Conservation (phyloP, 148 eudicot genomes). For the Rhododendron ferrugineum region DNA sequence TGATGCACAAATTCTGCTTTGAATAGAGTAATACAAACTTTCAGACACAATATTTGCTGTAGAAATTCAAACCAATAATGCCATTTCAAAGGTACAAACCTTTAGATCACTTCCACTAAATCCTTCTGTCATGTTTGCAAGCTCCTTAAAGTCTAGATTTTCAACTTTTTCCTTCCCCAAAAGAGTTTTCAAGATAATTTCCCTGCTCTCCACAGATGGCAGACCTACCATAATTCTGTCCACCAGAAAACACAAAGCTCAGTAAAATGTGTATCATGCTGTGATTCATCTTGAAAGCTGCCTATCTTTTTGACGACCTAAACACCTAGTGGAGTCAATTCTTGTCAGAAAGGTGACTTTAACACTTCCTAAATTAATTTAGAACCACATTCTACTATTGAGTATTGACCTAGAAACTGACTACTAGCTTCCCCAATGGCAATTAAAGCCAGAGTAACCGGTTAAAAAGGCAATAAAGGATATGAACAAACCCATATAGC, state of each 20-base stretch:
- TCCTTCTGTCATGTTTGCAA: slow-evolving; percentile 90
- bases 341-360: neutral
- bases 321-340: neutral
- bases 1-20: slow-evolving; percentile 71
- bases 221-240: slow-evolving; percentile 87
- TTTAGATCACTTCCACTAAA: slow-evolving; percentile 94
- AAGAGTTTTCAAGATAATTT: slow-evolving; percentile 76
- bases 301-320: neutral
- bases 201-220: slow-evolving; percentile 75
- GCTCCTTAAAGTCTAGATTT: slow-evolving; percentile 68
- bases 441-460: neutral
- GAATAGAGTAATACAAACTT: neutral
- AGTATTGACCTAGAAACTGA: neutral
- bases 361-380: neutral
- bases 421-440: neutral
- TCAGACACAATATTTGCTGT: slow-evolving; percentile 1
- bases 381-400: neutral
- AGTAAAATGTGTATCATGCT: neutral
- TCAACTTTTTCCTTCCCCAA: slow-evolving; percentile 69
- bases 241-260: slow-evolving; percentile 11
- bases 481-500: neutral
- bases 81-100: slow-evolving; percentile 16
- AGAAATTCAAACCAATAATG: neutral
- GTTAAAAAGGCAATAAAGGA: neutral
- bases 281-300: neutral